Percentiles rank a stretch among this genome's conserved stretches.
Evolutionary conservation across 164 flowering plant species (phyloP).

Genomic region (Stephania cephalantha): DNA sequence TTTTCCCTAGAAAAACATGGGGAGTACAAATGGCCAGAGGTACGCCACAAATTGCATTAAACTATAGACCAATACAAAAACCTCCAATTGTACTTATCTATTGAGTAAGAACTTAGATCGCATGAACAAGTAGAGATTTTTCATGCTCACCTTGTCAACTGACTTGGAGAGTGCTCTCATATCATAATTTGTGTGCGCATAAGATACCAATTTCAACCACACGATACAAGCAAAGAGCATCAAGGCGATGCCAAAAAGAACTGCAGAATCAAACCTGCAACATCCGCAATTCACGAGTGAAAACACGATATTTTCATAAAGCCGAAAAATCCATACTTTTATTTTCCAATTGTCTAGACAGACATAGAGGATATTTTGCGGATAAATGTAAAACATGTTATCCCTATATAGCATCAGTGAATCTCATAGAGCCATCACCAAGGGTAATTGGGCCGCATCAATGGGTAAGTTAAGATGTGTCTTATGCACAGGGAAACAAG

Average conservation of each 20-base stretch:
- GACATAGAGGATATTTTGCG: neutral
- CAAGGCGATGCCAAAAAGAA: conserved; percentile 65
- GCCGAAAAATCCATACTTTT: neutral
- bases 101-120: neutral
- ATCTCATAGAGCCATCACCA: neutral
- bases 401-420: neutral
- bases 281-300: conserved; percentile 2
- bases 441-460: neutral
- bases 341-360: neutral
- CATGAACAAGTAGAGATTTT: neutral
- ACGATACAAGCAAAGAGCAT: conserved; percentile 84
- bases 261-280: conserved; percentile 73
- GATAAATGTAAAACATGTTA: neutral
- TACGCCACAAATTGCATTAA: neutral
- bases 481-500: neutral
- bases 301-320: neutral
- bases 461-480: neutral
- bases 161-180: conserved; percentile 55
- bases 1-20: neutral
- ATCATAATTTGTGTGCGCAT: conserved; percentile 86
- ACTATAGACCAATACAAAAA: neutral
- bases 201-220: conserved; percentile 93
- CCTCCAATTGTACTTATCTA: neutral
- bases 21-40: neutral
- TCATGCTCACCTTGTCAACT: conserved; percentile 48